Conservation (phyloP, 1,284 basidiomycete genomes). For the Tremellales sp. region DNA sequence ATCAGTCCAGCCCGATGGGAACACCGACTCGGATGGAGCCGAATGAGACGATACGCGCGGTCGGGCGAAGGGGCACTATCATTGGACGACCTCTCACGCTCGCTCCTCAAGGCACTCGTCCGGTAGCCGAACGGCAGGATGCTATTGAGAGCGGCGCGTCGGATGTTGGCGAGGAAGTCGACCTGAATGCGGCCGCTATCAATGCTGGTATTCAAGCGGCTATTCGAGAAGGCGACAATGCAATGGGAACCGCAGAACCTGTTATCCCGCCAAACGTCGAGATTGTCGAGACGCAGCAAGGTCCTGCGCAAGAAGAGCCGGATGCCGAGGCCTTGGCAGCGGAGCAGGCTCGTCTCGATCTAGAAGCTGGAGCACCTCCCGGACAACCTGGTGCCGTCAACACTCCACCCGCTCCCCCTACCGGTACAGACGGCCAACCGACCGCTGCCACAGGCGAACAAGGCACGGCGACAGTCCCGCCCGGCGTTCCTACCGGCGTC, state of each 20-base stretch:
- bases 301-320: slow-evolving; percentile 27
- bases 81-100: slow-evolving; percentile 35
- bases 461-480: neutral
- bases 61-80: slow-evolving; percentile 35
- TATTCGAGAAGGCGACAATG: slow-evolving; percentile 25
- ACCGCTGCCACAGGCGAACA: slow-evolving; percentile 7
- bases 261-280: slow-evolving; percentile 28
- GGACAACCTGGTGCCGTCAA: slow-evolving; percentile 39
- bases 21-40: slow-evolving; percentile 32
- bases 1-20: slow-evolving; percentile 44
- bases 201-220: slow-evolving; percentile 34
- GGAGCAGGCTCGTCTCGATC: slow-evolving; percentile 42
- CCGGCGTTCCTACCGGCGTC: slow-evolving; percentile 6
- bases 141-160: slow-evolving; percentile 36
- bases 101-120: slow-evolving; percentile 19
- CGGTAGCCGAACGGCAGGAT: slow-evolving; percentile 12
- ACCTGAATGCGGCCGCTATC: slow-evolving; percentile 35
- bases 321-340: slow-evolving; percentile 38
- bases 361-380: slow-evolving; percentile 45
- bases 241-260: slow-evolving; percentile 21
- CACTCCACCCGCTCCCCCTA: slow-evolving; percentile 31
- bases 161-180: slow-evolving; percentile 37
- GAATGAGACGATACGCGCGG: slow-evolving; percentile 13
- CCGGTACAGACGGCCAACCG: slow-evolving; percentile 15
- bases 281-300: slow-evolving; percentile 20